These are phyloP conservation scores for Collybiopsis luxurians DNA, from an alignment of 768 basidiomycete species.

Conservation along the genomic window DNA sequence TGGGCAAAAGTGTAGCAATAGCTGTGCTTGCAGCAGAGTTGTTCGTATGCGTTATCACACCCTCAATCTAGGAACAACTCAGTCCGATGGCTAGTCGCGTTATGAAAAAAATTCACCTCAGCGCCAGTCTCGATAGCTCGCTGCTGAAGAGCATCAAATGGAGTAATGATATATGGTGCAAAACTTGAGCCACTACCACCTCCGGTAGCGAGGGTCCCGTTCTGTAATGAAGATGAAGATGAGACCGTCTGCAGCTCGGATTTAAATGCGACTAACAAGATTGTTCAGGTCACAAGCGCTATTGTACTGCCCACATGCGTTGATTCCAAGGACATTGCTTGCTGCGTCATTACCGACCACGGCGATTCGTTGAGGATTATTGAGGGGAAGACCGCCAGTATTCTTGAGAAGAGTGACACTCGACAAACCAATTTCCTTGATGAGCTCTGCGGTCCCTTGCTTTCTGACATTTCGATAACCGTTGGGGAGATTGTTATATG, in stretches of 20 bases:
- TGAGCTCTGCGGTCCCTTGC: constrained; percentile 21
- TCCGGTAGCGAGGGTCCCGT: constrained; percentile 8
- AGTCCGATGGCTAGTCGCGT: neutral
- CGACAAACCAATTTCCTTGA: constrained; percentile 39
- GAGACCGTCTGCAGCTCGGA: neutral
- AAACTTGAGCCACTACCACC: neutral
- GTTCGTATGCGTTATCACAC: neutral
- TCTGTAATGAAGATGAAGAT: constrained; percentile 11
- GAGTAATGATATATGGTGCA: constrained; percentile 1
- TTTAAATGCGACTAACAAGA: neutral
- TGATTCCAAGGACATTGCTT: constrained; percentile 32
- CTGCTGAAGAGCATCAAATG: neutral
- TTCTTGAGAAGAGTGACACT: constrained; percentile 49
- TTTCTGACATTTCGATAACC: constrained; percentile 3
- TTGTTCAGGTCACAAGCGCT: neutral
- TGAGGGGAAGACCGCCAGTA: constrained; percentile 9
- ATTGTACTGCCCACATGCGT: constrained; percentile 26
- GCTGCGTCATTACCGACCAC: constrained; percentile 29
- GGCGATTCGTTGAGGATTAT: neutral
- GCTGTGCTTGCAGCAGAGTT: neutral
- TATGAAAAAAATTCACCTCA: neutral
- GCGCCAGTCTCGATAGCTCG: neutral
- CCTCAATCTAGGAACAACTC: neutral
- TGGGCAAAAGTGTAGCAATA: neutral
- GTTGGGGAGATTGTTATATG: neutral